Percentiles rank a stretch among this genome's conserved stretches.
phyloP scores from a whole-genome alignment of 2,329 filamentous ascomycete genomes.

The Colletotrichum sp. region DNA sequence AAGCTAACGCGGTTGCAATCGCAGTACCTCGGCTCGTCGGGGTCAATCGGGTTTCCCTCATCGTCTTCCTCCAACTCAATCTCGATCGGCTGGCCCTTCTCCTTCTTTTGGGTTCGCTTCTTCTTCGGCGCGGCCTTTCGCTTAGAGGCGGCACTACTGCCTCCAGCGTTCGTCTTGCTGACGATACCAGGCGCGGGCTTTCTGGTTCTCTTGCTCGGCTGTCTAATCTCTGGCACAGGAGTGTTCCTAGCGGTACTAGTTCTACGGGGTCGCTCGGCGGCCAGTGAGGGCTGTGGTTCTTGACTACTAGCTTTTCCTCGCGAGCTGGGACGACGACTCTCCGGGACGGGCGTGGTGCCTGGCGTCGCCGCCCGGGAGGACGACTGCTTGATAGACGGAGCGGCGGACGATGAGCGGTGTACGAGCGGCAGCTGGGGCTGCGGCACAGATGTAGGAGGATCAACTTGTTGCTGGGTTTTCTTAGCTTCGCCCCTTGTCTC shows the following conservation, averaged over 20 bases:
- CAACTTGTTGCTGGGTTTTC: constrained; percentile 38
- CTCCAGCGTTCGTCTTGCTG: constrained; percentile 64
- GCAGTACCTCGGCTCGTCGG: constrained; percentile 79
- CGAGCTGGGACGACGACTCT: constrained; percentile 54
- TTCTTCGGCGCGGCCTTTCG: constrained; percentile 76
- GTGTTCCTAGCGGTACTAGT: constrained; percentile 64
- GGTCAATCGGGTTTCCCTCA: constrained; percentile 74
- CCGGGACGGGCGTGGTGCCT: constrained; percentile 41
- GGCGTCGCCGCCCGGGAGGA: constrained; percentile 40
- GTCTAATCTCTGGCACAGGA: constrained; percentile 53
- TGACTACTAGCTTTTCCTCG: constrained; percentile 58
- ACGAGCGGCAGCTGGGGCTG: constrained; percentile 15
- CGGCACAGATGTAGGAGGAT: neutral
- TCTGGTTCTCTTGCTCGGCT: constrained; percentile 64
- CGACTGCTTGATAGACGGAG: constrained; percentile 32
- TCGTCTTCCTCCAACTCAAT: constrained; percentile 66
- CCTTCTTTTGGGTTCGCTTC: constrained; percentile 53
- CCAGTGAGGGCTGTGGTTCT: constrained; percentile 54
- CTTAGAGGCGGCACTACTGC: constrained; percentile 72
- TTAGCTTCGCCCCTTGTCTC: constrained; percentile 53
- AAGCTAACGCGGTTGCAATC: constrained; percentile 81
- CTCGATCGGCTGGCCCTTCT: constrained; percentile 47
- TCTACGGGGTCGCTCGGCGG: constrained; percentile 58
- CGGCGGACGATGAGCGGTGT: constrained; percentile 25
- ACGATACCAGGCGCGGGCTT: constrained; percentile 76